Percentiles rank a stretch among this genome's conserved stretches.
Evolutionary conservation across 768 basidiomycete species (phyloP).

Genomic region (Xerocomellus amylosporus): DNA sequence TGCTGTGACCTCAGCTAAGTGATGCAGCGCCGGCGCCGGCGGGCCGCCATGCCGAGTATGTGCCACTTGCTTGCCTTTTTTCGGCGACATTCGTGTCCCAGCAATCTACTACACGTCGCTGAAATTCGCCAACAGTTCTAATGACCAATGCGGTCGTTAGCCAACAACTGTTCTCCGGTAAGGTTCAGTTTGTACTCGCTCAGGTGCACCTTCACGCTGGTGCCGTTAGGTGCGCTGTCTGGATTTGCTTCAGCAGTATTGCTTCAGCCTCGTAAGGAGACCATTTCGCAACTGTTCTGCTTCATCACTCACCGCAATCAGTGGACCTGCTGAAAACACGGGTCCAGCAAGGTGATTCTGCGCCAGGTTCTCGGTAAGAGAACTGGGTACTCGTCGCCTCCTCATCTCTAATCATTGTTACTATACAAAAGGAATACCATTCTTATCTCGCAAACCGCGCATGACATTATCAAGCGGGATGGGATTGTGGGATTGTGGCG

Average conservation of each 20-base stretch:
- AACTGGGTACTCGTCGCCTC: neutral
- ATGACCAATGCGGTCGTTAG: constrained; percentile 27
- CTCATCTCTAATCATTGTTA: neutral
- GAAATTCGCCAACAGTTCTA: neutral
- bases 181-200: neutral
- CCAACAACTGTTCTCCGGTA: constrained; percentile 32
- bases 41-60: no score
- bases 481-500: constrained; percentile 82
- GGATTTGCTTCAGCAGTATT: constrained; percentile 72
- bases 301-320: constrained; percentile 24
- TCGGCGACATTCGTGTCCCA: no score
- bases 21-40: no score
- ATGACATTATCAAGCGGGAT: constrained; percentile 56
- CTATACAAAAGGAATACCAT: constrained; percentile 31
- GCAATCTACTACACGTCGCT: no score
- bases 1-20: no score
- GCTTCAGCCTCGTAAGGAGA: constrained; percentile 69
- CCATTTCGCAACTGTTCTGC: neutral
- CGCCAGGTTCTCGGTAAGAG: constrained; percentile 37
- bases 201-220: neutral
- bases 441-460: constrained; percentile 49
- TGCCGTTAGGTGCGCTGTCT: constrained; percentile 62
- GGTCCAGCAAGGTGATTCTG: constrained; percentile 74
- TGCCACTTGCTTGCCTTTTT: no score
- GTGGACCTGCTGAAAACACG: constrained; percentile 94